Percentiles rank a stretch among this genome's conserved stretches.
Conservation (phyloP, 163 green algal genomes). For the Chlamydomonas reinhardtii region DNA sequence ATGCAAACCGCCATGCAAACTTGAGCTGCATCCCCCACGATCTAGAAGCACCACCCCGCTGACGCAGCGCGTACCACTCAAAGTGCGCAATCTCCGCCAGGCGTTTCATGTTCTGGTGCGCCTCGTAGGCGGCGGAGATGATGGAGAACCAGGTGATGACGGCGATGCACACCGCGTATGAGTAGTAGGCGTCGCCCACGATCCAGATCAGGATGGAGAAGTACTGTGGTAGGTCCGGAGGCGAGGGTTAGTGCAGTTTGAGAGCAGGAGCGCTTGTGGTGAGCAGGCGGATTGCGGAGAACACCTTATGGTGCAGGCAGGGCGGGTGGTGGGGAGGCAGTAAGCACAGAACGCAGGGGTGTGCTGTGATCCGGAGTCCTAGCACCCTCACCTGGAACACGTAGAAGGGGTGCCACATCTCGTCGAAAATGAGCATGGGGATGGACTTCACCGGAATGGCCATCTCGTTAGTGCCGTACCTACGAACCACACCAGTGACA, state of each 20-base stretch:
- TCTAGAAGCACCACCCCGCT: too few relatives aligned
- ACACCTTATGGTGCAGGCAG: too few relatives aligned
- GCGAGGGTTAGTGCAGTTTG: neutral
- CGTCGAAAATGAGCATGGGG: conserved; percentile 56
- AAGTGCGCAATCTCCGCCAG: conserved; percentile 77
- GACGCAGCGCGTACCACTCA: conserved; percentile 35
- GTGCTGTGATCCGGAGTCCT: too few relatives aligned
- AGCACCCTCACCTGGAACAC: conserved; percentile 58
- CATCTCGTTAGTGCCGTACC: conserved; percentile 73
- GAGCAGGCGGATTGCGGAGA: too few relatives aligned
- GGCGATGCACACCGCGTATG: conserved; percentile 74
- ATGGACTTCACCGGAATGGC: conserved; percentile 65
- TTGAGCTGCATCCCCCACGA: too few relatives aligned
- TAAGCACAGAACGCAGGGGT: too few relatives aligned
- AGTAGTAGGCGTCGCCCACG: conserved; percentile 64
- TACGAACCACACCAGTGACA: neutral
- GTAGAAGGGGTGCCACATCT: conserved; percentile 78
- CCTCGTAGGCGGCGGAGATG: conserved; percentile 66
- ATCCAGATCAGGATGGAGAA: conserved; percentile 70
- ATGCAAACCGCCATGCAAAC: too few relatives aligned
- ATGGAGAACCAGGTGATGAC: conserved; percentile 82
- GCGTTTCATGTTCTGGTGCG: conserved; percentile 71
- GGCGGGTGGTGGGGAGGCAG: too few relatives aligned
- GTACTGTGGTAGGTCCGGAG: conserved; percentile 57
- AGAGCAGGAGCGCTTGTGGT: neutral